These are phyloP conservation scores for Epichloe baconii DNA, from an alignment of 2,329 filamentous ascomycete species.

Conservation along the genomic window DNA sequence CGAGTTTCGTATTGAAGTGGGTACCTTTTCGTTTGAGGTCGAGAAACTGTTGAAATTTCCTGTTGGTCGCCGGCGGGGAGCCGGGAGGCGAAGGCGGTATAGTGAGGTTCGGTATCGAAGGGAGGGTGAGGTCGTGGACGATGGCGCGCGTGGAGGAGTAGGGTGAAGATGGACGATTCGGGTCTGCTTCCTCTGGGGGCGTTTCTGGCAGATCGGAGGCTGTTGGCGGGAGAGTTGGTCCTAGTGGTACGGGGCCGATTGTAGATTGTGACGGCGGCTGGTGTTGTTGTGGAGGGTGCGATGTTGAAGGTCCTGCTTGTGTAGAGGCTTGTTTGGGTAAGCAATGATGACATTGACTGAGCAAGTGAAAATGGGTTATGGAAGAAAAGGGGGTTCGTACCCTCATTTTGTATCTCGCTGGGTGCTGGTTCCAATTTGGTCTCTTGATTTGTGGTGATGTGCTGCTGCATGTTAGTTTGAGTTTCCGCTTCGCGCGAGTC, in stretches of 20 bases:
- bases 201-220: constrained; percentile 10
- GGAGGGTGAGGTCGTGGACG: constrained; percentile 61
- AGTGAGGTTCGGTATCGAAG: constrained; percentile 55
- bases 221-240: constrained; percentile 25
- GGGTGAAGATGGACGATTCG: constrained; percentile 36
- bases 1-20: constrained; percentile 67
- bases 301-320: background rate
- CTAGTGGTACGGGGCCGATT: constrained; percentile 22
- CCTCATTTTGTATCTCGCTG: background rate
- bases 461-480: background rate
- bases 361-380: background rate
- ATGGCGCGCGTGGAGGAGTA: constrained; percentile 53
- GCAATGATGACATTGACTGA: too few species aligned
- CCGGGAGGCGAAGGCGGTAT: constrained; percentile 64
- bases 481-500: background rate
- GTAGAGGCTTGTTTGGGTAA: background rate
- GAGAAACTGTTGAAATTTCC: constrained; percentile 63
- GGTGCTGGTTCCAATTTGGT: background rate
- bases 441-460: background rate
- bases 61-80: constrained; percentile 37
- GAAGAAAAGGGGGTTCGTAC: background rate
- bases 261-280: constrained; percentile 1
- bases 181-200: constrained; percentile 5
- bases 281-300: background rate
- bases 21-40: constrained; percentile 62